phyloP scores from a whole-genome alignment of 140 eudicot species.

The Cichorium intybus region DNA sequence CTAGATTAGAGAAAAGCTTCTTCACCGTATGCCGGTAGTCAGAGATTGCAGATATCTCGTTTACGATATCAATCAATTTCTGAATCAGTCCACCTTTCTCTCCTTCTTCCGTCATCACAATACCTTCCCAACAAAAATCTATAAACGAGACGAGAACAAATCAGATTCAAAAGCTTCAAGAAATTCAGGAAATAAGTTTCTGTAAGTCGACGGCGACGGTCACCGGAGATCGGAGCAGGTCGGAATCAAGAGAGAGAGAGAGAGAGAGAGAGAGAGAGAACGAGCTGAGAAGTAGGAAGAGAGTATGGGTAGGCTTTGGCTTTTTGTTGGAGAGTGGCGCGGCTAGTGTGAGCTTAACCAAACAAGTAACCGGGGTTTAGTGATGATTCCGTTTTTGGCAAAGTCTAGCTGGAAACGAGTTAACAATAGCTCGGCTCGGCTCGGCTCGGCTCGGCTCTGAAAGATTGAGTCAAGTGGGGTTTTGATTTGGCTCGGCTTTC shows the following conservation, averaged over 20 bases:
- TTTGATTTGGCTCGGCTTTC: neutral
- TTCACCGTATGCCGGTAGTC: conserved; percentile 60
- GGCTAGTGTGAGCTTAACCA: conserved; percentile 24
- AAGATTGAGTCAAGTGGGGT: neutral
- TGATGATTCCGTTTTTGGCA: conserved; percentile 18
- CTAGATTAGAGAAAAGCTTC: conserved; percentile 67
- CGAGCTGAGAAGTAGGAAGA: neutral
- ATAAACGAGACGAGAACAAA: neutral
- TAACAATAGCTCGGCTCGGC: neutral
- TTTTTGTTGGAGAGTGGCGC: conserved; percentile 18
- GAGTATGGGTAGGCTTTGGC: conserved; percentile 4
- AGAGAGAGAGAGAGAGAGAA: conserved; percentile 10
- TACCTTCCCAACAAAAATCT: neutral
- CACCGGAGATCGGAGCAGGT: neutral
- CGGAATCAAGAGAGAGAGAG: conserved; percentile 14
- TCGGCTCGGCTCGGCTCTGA: neutral
- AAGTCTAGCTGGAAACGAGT: conserved; percentile 22
- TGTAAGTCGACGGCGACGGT: conserved; percentile 1
- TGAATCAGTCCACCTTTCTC: conserved; percentile 48
- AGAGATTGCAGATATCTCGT: conserved; percentile 52
- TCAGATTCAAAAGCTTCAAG: conserved; percentile 5
- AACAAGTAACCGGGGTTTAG: conserved; percentile 31
- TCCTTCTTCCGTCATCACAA: conserved; percentile 42
- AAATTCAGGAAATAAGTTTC: neutral
- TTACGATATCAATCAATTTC: conserved; percentile 47